A percentile compares a stretch with the other conserved stretches of the same genome.
Conservation (phyloP, 257 asterid species). For the Solanum corneliomulleri region DNA sequence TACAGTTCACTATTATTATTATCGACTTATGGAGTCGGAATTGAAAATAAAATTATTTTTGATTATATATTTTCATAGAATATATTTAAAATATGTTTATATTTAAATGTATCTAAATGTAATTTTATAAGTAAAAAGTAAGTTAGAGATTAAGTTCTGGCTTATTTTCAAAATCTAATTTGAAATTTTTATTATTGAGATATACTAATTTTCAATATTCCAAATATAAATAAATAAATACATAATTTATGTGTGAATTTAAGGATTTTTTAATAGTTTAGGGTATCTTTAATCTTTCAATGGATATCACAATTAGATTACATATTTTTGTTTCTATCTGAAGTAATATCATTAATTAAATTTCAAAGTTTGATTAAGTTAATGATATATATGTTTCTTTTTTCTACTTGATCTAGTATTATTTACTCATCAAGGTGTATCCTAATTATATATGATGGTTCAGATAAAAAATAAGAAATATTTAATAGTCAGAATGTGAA, state of each 20-base stretch:
- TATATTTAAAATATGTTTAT: background rate
- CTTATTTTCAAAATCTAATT: no score
- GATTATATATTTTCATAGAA: fast-evolving
- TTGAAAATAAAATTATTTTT: background rate
- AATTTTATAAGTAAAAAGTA: background rate
- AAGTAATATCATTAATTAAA: no score
- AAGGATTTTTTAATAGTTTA: background rate
- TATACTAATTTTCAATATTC: background rate
- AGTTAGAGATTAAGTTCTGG: background rate
- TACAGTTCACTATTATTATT: background rate
- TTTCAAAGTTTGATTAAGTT: background rate
- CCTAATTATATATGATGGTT: no score
- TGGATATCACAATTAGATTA: background rate
- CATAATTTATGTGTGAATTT: background rate
- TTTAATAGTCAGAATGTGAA: no score
- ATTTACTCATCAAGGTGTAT: background rate
- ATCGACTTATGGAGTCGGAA: background rate
- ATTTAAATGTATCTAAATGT: background rate
- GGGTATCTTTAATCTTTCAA: background rate
- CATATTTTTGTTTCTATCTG: background rate
- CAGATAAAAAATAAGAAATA: no score
- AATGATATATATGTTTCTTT: no score
- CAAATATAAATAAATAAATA: background rate
- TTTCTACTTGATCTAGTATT: background rate
- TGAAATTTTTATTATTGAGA: background rate